Evolutionary conservation across 2,329 filamentous ascomycete species (phyloP), one percentile per base, ranked within the genome.

Genomic region (Trichoderma cornu-damae): DNA sequence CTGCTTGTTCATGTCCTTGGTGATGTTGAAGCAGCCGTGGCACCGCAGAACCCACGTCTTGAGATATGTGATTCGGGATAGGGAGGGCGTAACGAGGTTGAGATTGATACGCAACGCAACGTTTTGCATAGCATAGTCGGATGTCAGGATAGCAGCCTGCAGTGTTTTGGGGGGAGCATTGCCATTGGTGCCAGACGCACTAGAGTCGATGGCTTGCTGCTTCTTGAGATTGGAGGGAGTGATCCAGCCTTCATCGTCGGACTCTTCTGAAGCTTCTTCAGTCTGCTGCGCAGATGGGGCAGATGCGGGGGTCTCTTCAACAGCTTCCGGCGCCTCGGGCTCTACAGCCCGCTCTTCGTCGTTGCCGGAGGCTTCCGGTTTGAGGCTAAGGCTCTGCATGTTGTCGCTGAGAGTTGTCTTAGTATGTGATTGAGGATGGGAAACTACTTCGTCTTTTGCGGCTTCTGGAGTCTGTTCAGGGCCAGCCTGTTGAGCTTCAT

Each of bases 51-150:
- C 85, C 80, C 90, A 96, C 11, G 89, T 93, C 71, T 91, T 93
- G 62, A 97, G 81, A 59, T 88, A 85, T 35, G 85, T 87, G 69
- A 99, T 90, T 66, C 91, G 85, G 61, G 89, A 82, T 60, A 97
- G 78, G 14, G 84, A 81, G 0, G 89, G 82, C 0, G 92, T 91
- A 59, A 96, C 81, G 9, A 96, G 83, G 69, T 94, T 90, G 53
- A 99, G 83, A 75, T 96, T 96, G 78, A 97, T 95, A 65, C 95
- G 90, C 4, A 99, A 81, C 2, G 94, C 83, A 6, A 97, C 91
- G 70, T 97, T 97, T 75, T 97, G 93, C 90, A 99, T 96, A 56
- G 94, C 93, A 73, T 89, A 97, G 77, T 99, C 94, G 57, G 88
- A 91, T 1, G 94, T 97, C 68, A 97, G 87, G 43, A 93, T 86